These are phyloP conservation scores for Macrophomina tecta DNA, from an alignment of 2,329 filamentous ascomycete genomes.

Conservation along the genomic window DNA sequence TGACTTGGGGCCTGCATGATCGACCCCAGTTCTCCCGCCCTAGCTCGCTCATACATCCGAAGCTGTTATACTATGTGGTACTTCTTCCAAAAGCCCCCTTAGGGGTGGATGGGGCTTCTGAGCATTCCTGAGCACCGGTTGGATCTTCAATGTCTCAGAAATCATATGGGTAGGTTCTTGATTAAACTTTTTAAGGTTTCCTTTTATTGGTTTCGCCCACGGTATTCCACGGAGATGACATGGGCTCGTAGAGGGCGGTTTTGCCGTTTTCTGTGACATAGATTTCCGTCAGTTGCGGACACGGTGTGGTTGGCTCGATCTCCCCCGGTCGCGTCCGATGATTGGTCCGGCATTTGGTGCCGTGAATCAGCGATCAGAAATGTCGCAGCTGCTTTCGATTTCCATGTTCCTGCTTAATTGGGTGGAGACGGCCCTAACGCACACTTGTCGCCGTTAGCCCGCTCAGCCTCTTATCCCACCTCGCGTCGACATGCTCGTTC, in stretches of 20 bases:
- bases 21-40: not conserved
- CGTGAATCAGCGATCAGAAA: not conserved
- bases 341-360: not conserved
- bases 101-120: too few species aligned
- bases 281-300: not conserved
- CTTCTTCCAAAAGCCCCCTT: too few species aligned
- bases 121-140: too few species aligned
- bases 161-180: too few species aligned
- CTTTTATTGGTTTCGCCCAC: not conserved
- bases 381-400: not conserved
- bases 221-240: not conserved
- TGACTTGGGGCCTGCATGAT: not conserved
- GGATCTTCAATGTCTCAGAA: too few species aligned
- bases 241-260: not conserved
- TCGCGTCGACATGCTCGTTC: not conserved
- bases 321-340: not conserved
- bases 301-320: not conserved
- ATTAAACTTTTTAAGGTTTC: too few species aligned
- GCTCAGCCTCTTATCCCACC: not conserved
- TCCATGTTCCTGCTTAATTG: not conserved
- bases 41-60: too few species aligned
- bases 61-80: too few species aligned
- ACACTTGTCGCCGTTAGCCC: slow-evolving; percentile 8
- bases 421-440: not conserved
- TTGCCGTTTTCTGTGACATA: not conserved